phyloP scores from a whole-genome alignment of 106 monocot species.

The Acanthochlamys bracteata region DNA sequence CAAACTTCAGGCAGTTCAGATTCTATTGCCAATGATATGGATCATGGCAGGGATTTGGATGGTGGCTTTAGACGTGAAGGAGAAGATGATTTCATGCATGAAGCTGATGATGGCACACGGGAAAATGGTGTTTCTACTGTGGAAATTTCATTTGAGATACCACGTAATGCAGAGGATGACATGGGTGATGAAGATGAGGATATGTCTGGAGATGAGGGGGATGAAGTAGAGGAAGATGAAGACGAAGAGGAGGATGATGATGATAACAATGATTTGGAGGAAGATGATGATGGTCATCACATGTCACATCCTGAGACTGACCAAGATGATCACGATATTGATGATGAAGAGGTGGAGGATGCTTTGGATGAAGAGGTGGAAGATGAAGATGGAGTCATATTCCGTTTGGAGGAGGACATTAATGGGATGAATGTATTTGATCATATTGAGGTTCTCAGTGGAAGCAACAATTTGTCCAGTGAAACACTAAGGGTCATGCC shows the following conservation, averaged over 20 bases:
- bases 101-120: slow-evolving; percentile 57
- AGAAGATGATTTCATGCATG: slow-evolving; percentile 97
- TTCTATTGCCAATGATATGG: slow-evolving; percentile 80
- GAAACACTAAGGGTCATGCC: slow-evolving; percentile 86
- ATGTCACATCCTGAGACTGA: slow-evolving; percentile 95
- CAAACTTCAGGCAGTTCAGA: slow-evolving; percentile 52
- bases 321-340: slow-evolving; percentile 97
- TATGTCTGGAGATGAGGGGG: slow-evolving; percentile 26
- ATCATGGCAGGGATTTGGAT: slow-evolving; percentile 70
- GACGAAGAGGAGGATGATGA: slow-evolving; percentile 69
- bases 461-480: slow-evolving; percentile 50
- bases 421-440: slow-evolving; percentile 97
- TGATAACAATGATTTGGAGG: slow-evolving; percentile 88
- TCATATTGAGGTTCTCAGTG: slow-evolving; percentile 82
- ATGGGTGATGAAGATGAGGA: slow-evolving; percentile 73
- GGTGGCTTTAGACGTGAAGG: slow-evolving; percentile 54
- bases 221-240: slow-evolving; percentile 61
- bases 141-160: slow-evolving; percentile 90
- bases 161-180: slow-evolving; percentile 44
- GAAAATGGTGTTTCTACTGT: slow-evolving; percentile 74
- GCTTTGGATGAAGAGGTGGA: slow-evolving; percentile 92
- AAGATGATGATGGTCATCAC: slow-evolving; percentile 80
- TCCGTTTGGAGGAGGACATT: slow-evolving; percentile 81
- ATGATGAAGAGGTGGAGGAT: slow-evolving; percentile 91
- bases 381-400: slow-evolving; percentile 84